These are phyloP conservation scores for Ascoidea rubescens DNA, from an alignment of 805 yeast genomes.

Conservation along the genomic window DNA sequence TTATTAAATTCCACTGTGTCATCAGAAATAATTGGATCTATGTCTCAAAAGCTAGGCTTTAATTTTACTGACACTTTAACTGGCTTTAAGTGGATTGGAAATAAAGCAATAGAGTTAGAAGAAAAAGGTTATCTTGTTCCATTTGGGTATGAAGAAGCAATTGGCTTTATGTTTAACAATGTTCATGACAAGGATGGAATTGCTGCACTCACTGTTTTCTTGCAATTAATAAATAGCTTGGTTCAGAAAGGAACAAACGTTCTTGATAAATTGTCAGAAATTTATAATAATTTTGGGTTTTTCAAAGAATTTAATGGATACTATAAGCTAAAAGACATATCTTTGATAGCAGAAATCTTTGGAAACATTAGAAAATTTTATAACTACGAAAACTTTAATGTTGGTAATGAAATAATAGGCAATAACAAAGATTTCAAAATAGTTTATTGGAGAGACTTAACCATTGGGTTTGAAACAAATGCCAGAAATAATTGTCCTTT, in stretches of 20 bases:
- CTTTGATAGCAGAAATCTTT: constrained; percentile 41
- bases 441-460: constrained; percentile 67
- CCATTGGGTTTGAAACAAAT: constrained; percentile 65
- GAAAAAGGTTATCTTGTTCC: constrained; percentile 55
- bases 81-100: constrained; percentile 97
- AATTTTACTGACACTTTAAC: constrained; percentile 73
- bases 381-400: constrained; percentile 11
- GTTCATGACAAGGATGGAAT: constrained; percentile 92
- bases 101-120: constrained; percentile 64
- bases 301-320: constrained; percentile 82
- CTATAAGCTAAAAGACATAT: constrained; percentile 47
- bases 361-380: constrained; percentile 29
- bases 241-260: constrained; percentile 18
- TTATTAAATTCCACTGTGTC: constrained; percentile 86
- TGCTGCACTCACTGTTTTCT: constrained; percentile 60
- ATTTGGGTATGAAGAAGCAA: constrained; percentile 90
- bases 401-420: constrained; percentile 41
- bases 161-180: constrained; percentile 80
- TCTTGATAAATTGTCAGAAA: constrained; percentile 32
- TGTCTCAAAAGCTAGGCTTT: constrained; percentile 53
- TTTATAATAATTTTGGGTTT: constrained; percentile 59
- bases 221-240: constrained; percentile 36
- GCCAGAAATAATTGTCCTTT: constrained; percentile 43
- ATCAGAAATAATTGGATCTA: constrained; percentile 58
- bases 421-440: constrained; percentile 28